A percentile compares a stretch with the other conserved stretches of the same genome.
Conservation (phyloP, 139 green algal species). For the Chlorokybus atmophyticus region DNA sequence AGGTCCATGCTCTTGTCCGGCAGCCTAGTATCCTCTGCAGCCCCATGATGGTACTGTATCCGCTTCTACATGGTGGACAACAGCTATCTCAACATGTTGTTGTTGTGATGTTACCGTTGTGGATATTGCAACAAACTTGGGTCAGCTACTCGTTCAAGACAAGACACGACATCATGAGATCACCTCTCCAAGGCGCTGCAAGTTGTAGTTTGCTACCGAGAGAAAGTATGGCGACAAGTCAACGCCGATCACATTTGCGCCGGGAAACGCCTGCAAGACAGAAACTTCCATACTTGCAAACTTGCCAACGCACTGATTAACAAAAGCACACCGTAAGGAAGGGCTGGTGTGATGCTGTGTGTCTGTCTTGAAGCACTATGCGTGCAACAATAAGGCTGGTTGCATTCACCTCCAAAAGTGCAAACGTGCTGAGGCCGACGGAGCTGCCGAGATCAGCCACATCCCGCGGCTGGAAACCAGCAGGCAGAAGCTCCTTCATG, state of each 20-base stretch:
- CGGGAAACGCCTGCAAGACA: conserved; percentile 18
- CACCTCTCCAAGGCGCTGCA: background rate
- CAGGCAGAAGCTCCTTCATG: conserved; percentile 10
- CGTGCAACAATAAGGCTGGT: background rate
- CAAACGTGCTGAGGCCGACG: conserved; percentile 43
- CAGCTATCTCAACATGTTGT: too few relatives aligned
- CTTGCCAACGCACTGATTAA: background rate
- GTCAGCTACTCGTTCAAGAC: too few relatives aligned
- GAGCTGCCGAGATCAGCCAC: conserved; percentile 65
- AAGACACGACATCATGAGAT: too few relatives aligned
- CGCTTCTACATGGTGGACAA: too few relatives aligned
- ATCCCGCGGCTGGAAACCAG: conserved; percentile 26
- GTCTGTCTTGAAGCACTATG: background rate
- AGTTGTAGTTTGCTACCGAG: conserved; percentile 62
- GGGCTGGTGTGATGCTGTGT: background rate
- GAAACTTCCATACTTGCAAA: background rate
- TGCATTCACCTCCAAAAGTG: conserved; percentile 7
- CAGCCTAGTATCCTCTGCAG: conserved; percentile 18
- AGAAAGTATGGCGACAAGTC: conserved; percentile 63
- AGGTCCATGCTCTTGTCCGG: conserved; percentile 17
- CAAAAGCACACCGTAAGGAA: background rate
- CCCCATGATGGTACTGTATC: conserved; percentile 23
- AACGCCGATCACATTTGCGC: conserved; percentile 44
- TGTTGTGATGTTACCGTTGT: too few relatives aligned
- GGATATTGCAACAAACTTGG: too few relatives aligned